These are phyloP conservation scores for Aspergillus hiratsukae DNA, from an alignment of 2,329 filamentous ascomycete genomes.

Conservation along the genomic window DNA sequence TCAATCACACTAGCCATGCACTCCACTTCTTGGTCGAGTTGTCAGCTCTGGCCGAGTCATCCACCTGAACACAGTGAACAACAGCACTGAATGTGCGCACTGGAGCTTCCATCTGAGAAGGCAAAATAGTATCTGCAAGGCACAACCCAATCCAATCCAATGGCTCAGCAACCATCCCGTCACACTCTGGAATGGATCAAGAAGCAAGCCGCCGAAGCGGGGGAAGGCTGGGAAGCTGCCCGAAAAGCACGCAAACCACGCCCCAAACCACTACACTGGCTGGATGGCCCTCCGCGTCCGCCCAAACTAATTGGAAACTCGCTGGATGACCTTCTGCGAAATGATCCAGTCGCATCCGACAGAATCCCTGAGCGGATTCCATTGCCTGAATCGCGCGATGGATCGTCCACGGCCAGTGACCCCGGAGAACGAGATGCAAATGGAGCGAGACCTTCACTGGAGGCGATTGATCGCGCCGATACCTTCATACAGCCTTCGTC, in stretches of 20 bases:
- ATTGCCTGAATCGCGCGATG: background rate
- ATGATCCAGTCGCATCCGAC: background rate
- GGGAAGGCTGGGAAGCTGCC: background rate
- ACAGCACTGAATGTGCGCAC: no score
- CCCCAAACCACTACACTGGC: background rate
- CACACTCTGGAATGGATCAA: background rate
- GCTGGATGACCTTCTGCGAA: background rate
- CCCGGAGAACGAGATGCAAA: background rate
- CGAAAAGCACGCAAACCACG: background rate
- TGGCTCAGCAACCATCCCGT: background rate
- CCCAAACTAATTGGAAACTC: background rate
- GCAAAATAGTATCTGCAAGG: no score
- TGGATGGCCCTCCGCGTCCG: background rate
- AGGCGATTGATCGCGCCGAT: background rate
- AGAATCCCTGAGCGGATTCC: background rate
- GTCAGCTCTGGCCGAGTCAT: no score
- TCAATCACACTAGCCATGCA: no score
- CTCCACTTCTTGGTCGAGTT: no score
- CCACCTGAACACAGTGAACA: no score
- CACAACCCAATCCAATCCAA: background rate
- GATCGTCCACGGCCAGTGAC: background rate
- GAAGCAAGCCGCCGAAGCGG: background rate
- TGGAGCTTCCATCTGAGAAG: no score
- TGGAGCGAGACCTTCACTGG: background rate
- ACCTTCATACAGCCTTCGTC: background rate